Evolutionary conservation across 768 basidiomycete genomes (phyloP).

Genomic region (Udeniomyces megalosporus): DNA sequence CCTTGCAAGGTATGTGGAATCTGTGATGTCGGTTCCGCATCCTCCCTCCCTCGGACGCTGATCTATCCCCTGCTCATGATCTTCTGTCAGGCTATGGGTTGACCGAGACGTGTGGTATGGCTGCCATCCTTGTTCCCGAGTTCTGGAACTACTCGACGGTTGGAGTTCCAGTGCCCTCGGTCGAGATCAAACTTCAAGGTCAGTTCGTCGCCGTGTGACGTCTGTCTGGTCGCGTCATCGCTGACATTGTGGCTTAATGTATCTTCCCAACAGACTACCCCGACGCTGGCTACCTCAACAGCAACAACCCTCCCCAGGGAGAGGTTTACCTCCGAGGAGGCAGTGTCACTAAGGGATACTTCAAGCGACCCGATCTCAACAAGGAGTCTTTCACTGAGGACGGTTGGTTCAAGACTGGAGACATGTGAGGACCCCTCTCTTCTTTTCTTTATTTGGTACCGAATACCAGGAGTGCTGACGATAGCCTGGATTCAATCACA

Average conservation of each 20-base stretch:
- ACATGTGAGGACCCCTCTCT: slow-evolving; percentile 16
- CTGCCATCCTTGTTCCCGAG: slow-evolving; percentile 13
- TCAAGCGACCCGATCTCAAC: slow-evolving; percentile 23
- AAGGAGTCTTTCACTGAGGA: slow-evolving; percentile 25
- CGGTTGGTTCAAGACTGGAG: slow-evolving; percentile 29
- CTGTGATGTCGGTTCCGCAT: too few species aligned
- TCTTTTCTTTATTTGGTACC: too few species aligned
- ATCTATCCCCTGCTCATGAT: too few species aligned
- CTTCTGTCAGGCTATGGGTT: slow-evolving; percentile 19
- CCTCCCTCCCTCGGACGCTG: too few species aligned
- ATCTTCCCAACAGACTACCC: slow-evolving; percentile 23
- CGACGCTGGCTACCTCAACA: slow-evolving; percentile 25
- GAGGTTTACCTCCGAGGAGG: slow-evolving; percentile 27
- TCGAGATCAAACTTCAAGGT: slow-evolving; percentile 26
- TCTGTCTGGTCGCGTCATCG: too few species aligned
- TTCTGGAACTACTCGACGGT: slow-evolving; percentile 20
- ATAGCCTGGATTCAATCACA: too few species aligned
- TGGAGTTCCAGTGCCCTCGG: slow-evolving; percentile 26
- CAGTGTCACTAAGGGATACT: slow-evolving; percentile 27
- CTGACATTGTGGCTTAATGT: too few species aligned
- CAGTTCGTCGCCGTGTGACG: too few species aligned
- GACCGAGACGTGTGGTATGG: slow-evolving; percentile 22
- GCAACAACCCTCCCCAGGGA: slow-evolving; percentile 25
- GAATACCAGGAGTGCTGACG: too few species aligned
- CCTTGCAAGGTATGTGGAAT: slow-evolving; percentile 18